A percentile compares a stretch with the other conserved stretches of the same genome.
These are phyloP conservation scores for Ganoderma meredithae DNA, from an alignment of 1,284 basidiomycete species.

Conservation along the genomic window DNA sequence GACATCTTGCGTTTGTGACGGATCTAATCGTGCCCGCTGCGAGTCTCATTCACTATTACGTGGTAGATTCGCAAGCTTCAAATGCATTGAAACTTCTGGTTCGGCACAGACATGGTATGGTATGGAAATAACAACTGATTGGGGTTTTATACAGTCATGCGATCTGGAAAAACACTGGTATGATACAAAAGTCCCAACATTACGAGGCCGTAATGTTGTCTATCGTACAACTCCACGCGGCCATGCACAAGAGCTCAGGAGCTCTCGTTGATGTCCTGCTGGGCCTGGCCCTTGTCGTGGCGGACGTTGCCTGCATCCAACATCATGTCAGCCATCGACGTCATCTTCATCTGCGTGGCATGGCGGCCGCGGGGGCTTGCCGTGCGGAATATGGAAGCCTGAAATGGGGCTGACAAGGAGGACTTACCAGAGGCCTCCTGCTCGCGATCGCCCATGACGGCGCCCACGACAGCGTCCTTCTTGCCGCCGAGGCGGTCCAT, in stretches of 20 bases:
- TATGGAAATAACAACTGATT: background rate
- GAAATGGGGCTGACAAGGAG: slow-evolving; percentile 23
- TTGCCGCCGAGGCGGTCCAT: slow-evolving; percentile 69
- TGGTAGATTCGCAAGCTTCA: background rate
- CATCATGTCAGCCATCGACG: background rate
- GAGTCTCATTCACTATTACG: background rate
- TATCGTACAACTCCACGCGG: slow-evolving; percentile 2
- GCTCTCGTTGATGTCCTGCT: slow-evolving; percentile 57
- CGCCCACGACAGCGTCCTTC: slow-evolving; percentile 55
- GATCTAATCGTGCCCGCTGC: background rate
- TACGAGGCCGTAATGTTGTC: background rate
- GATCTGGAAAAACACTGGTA: slow-evolving; percentile 1
- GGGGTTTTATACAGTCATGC: background rate
- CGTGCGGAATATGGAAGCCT: too few species aligned
- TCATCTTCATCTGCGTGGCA: background rate
- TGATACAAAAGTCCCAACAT: background rate
- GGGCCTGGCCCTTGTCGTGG: slow-evolving; percentile 66
- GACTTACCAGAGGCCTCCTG: slow-evolving; percentile 61
- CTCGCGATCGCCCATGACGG: slow-evolving; percentile 59
- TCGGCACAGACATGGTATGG: too few species aligned
- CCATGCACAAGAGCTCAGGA: background rate
- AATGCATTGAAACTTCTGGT: too few species aligned
- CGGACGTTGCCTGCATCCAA: slow-evolving; percentile 53
- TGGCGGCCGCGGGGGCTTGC: too few species aligned
- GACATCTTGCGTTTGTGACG: background rate